Evolutionary conservation across 1,139 yeast genomes (phyloP).

Genomic region (Nakaseomyces kungkrabaensis): DNA sequence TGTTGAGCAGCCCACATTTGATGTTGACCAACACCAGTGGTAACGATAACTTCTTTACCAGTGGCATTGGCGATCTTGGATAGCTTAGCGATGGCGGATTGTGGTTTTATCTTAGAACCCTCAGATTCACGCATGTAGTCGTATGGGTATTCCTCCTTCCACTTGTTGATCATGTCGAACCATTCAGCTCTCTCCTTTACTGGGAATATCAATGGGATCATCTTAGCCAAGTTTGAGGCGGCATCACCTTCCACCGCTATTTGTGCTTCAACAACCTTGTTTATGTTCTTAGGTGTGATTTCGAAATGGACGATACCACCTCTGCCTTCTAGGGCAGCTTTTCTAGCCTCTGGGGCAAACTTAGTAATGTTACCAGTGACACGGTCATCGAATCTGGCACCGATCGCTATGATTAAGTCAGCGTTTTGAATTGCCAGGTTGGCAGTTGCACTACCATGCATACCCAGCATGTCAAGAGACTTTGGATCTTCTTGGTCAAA

Average conservation of each 20-base stretch:
- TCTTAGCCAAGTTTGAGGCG: conserved; percentile 57
- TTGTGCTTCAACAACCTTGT: conserved; percentile 94
- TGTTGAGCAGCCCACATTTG: conserved; percentile 99
- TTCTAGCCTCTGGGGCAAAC: conserved; percentile 88
- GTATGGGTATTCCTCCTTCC: conserved; percentile 87
- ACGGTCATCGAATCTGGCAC: conserved; percentile 97
- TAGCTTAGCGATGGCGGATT: conserved; percentile 73
- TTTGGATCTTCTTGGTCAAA: conserved; percentile 88
- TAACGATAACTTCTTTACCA: conserved; percentile 70
- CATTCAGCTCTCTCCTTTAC: conserved; percentile 67
- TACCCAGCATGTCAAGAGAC: conserved; percentile 91
- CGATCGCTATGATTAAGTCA: conserved; percentile 85
- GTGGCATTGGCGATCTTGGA: conserved; percentile 57
- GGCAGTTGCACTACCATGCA: conserved; percentile 97
- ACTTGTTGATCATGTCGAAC: conserved; percentile 60
- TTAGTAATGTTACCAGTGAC: conserved; percentile 79
- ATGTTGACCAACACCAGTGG: conserved; percentile 99
- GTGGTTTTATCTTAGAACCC: conserved; percentile 82
- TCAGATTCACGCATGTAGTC: conserved; percentile 67
- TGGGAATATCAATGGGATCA: conserved; percentile 58
- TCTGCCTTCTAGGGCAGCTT: conserved; percentile 76
- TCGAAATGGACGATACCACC: conserved; percentile 98
- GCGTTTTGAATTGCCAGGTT: conserved; percentile 89
- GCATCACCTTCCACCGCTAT: conserved; percentile 98
- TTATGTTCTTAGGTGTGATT: conserved; percentile 90